Evolutionary conservation across 2,329 filamentous ascomycete species (phyloP).

Genomic region (Neophaeococcomyces aloes): DNA sequence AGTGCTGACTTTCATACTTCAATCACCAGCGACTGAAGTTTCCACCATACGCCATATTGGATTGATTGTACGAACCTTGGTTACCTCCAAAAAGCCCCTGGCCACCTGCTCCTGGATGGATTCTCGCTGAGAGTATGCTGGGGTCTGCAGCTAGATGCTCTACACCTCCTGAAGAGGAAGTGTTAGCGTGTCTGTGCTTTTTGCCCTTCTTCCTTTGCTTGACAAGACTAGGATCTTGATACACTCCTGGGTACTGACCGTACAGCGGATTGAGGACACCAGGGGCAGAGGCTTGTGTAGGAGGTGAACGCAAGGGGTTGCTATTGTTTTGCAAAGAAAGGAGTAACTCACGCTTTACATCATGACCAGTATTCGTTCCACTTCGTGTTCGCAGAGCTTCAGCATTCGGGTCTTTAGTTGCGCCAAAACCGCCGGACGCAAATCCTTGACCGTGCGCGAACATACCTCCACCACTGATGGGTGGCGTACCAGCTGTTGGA

Average conservation of each 20-base stretch:
- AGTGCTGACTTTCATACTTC: conserved; percentile 17
- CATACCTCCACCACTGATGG: conserved; percentile 67
- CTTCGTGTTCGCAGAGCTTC: conserved; percentile 65
- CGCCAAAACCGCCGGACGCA: conserved; percentile 51
- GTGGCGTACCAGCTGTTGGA: conserved; percentile 89
- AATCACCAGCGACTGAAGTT: conserved; percentile 58
- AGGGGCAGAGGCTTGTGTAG: conserved; percentile 80
- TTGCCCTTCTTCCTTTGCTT: conserved; percentile 99
- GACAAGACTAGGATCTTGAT: conserved; percentile 76
- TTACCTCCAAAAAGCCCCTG: conserved; percentile 86
- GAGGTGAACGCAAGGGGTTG: conserved; percentile 70
- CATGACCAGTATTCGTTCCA: conserved; percentile 57
- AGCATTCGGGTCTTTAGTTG: conserved; percentile 61
- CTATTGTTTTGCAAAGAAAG: conserved; percentile 69
- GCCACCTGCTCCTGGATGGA: conserved; percentile 82
- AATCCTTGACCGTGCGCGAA: conserved; percentile 85
- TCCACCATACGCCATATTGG: conserved; percentile 68
- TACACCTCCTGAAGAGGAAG: conserved; percentile 97
- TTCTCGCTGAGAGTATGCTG: conserved; percentile 96
- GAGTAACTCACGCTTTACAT: conserved; percentile 97
- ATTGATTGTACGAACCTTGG: conserved; percentile 77
- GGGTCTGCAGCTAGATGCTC: conserved; percentile 96
- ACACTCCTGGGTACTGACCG: conserved; percentile 65
- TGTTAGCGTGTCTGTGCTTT: conserved; percentile 99
- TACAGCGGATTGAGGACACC: conserved; percentile 87